Conservation (phyloP, 805 yeast genomes). For the Candida peoriensis region DNA sequence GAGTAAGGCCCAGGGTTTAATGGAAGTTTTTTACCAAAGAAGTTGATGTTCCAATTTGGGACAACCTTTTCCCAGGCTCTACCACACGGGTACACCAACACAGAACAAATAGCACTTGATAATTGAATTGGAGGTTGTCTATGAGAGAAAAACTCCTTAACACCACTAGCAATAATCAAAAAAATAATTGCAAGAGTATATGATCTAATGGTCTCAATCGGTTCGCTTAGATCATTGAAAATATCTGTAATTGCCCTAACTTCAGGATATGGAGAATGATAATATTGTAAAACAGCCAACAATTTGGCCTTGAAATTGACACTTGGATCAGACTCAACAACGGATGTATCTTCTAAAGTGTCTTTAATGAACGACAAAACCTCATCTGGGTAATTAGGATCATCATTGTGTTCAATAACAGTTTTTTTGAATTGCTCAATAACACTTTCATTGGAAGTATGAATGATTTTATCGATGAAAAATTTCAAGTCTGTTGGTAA, state of each 20-base stretch:
- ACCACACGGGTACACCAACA: conserved; percentile 43
- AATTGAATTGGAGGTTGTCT: conserved; percentile 47
- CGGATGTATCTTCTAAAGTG: conserved; percentile 26
- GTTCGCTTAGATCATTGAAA: conserved; percentile 40
- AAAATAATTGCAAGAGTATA: conserved; percentile 36
- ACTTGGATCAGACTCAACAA: conserved; percentile 15
- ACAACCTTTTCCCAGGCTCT: conserved; percentile 32
- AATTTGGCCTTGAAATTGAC: conserved; percentile 20
- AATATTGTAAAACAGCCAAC: conserved; percentile 16
- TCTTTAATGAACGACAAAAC: conserved; percentile 31
- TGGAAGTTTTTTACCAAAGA: conserved; percentile 34
- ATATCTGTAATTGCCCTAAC: conserved; percentile 59
- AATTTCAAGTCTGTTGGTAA: conserved; percentile 4
- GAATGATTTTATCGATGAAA: conserved; percentile 2
- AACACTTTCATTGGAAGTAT: conserved; percentile 1
- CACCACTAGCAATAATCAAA: conserved; percentile 47
- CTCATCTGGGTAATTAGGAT: neutral
- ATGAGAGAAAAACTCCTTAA: conserved; percentile 53
- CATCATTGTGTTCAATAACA: neutral
- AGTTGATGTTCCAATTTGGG: conserved; percentile 41
- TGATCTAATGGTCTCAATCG: conserved; percentile 44
- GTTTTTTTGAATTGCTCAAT: neutral
- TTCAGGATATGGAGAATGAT: conserved; percentile 57
- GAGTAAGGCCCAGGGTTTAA: conserved; percentile 65
- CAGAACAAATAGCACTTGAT: conserved; percentile 38